Evolutionary conservation across 768 basidiomycete species (phyloP), one percentile per base, ranked within the genome.

Genomic region (Lyophyllum shimeji): DNA sequence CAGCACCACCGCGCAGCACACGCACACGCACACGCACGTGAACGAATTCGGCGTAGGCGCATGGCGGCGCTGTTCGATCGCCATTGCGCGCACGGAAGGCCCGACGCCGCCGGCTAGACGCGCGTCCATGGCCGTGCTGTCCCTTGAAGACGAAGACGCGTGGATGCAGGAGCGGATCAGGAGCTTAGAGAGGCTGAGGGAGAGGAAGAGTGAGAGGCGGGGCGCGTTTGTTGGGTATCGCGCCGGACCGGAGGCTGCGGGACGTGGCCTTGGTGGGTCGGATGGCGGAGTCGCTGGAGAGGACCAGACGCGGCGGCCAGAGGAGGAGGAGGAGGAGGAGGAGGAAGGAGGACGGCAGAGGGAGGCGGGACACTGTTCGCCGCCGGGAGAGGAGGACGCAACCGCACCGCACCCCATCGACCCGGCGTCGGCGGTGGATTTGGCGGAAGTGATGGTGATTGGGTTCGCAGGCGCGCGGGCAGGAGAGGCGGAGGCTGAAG

Each of bases 141-240:
- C 55, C 11, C 45, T 7, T 29, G 64, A 65, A 27, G 70, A 70
- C 24, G 68, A 70, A 51, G 63, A 66, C n/a, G 46, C 47, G 50
- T 70, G 69, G 74, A 71, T 70, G 70, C 67, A 62, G 46, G 55
- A 60, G 46, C 64, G 73, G 20, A 67, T 69, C 53, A 23, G 17
- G 37, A 51, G 37, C 29, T 34, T 54, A 0, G 53, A 55, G 27
- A 18, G 37, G n/a, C 33, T 52, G 40, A 39, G 24, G 50, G 50
- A 44, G 31, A 13, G 50, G 6, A 50, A 52, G 50, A 20, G 50
- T 15, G 50, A 55, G 45, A 24, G 58, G 8, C 52, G n/a, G 20
- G 47, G 47, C 42, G 60, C 63, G 57, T 42, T 43, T 44, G 57
- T 46, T 29, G 47, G n/a, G 24, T 33, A 34, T 20, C 15, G 0